Percentiles rank a stretch among this genome's conserved stretches.
phyloP scores from a whole-genome alignment of 2,329 filamentous ascomycete species.

The Fusarium sp. region DNA sequence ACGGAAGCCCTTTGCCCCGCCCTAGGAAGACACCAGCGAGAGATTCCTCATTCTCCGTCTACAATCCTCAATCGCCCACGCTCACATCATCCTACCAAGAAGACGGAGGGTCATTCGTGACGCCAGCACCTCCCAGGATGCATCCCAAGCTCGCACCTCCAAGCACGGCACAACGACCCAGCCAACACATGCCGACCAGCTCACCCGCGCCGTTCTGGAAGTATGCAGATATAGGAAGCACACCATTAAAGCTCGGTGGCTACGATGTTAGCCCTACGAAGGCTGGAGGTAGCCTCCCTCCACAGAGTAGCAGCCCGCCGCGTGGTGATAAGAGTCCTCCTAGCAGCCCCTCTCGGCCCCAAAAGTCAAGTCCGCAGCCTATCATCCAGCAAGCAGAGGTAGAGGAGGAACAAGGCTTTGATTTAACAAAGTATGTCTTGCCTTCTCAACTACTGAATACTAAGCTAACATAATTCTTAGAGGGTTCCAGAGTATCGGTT shows the following conservation, averaged over 20 bases:
- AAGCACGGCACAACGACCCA: conserved; percentile 83
- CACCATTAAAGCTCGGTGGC: conserved; percentile 67
- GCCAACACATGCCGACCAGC: conserved; percentile 87
- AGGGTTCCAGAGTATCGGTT: conserved; percentile 75
- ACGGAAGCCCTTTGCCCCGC: conserved; percentile 73
- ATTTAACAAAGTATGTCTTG: conserved; percentile 67
- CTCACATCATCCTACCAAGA: conserved; percentile 75
- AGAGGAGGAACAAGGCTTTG: conserved; percentile 67
- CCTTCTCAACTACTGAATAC: background rate
- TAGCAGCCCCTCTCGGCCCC: conserved; percentile 64
- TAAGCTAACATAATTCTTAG: conserved; percentile 52
- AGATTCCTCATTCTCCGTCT: conserved; percentile 62
- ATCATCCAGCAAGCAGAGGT: conserved; percentile 51
- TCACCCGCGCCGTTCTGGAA: conserved; percentile 92
- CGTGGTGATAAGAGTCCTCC: conserved; percentile 64
- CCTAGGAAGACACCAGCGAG: conserved; percentile 62
- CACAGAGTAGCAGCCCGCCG: conserved; percentile 71
- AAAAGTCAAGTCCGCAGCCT: conserved; percentile 50
- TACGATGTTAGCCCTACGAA: conserved; percentile 74
- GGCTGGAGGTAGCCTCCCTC: conserved; percentile 56
- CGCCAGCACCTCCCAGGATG: conserved; percentile 79
- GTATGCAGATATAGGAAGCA: conserved; percentile 82
- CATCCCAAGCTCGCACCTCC: conserved; percentile 82
- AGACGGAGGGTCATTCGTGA: conserved; percentile 73
- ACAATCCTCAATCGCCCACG: conserved; percentile 70